Conservation (phyloP, 108 stramenopile species). For the Nannochloropsis oceanica region DNA sequence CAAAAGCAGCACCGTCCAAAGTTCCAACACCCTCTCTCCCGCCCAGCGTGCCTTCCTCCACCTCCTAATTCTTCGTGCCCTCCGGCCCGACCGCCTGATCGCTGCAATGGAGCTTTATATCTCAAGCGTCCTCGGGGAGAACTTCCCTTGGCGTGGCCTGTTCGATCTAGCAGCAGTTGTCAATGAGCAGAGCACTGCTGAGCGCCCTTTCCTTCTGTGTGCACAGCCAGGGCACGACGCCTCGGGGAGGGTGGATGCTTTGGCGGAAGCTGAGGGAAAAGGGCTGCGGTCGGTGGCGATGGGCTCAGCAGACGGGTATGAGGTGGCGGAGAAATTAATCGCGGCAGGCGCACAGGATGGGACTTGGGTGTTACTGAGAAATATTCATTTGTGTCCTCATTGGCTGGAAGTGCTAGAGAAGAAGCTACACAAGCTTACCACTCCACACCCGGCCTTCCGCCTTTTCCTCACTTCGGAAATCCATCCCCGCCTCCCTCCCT, state of each 20-base stretch:
- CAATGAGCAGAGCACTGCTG: conserved; percentile 4
- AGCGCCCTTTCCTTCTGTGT: conserved; percentile 62
- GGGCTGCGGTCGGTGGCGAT: conserved; percentile 74
- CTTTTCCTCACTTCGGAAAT: conserved; percentile 80
- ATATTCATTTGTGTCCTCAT: conserved; percentile 91
- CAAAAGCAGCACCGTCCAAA: not conserved
- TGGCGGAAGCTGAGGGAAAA: conserved; percentile 56
- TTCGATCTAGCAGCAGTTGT: conserved; percentile 34
- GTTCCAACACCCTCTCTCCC: not conserved
- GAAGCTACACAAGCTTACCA: conserved; percentile 63
- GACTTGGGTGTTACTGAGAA: conserved; percentile 93
- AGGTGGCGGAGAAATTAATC: conserved; percentile 62
- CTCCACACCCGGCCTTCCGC: conserved; percentile 49
- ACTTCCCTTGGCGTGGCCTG: conserved; percentile 22
- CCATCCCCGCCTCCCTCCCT: conserved; percentile 26
- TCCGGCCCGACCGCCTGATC: conserved; percentile 80
- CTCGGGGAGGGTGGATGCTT: conserved; percentile 73
- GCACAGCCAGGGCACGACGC: conserved; percentile 91
- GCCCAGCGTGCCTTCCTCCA: conserved; percentile 16
- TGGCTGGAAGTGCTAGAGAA: conserved; percentile 93
- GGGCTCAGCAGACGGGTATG: conserved; percentile 82
- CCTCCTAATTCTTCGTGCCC: conserved; percentile 27
- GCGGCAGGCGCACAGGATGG: conserved; percentile 58
- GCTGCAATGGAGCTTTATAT: conserved; percentile 58
- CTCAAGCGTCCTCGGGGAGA: conserved; percentile 46